Evolutionary conservation across 352 stramenopile species (phyloP).

Genomic region (Phytophthora fragariaefolia): DNA sequence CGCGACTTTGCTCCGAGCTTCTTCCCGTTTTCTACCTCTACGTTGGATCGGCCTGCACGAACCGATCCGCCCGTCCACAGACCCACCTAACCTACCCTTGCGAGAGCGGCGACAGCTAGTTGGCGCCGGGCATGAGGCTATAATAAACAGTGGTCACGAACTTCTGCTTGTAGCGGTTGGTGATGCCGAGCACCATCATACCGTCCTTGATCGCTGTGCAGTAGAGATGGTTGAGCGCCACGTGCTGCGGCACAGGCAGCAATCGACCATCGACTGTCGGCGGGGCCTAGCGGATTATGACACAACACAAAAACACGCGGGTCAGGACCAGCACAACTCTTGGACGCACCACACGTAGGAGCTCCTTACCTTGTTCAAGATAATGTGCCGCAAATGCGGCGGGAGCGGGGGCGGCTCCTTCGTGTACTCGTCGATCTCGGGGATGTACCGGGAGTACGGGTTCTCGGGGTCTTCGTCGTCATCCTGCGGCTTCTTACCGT

Average conservation of each 20-base stretch:
- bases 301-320: conserved; percentile 26
- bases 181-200: conserved; percentile 99
- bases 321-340: conserved; percentile 24
- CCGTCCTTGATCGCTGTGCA: conserved; percentile 99
- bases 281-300: conserved; percentile 65
- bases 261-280: conserved; percentile 95
- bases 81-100: conserved; percentile 22
- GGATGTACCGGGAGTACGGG: conserved; percentile 96
- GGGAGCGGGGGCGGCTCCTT: conserved; percentile 99
- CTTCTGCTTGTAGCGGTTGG: conserved; percentile 97
- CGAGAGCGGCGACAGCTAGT: conserved; percentile 44
- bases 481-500: conserved; percentile 47
- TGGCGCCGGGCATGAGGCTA: conserved; percentile 89
- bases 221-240: conserved; percentile 99
- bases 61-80: conserved; percentile 4
- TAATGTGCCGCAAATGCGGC: conserved; percentile 99
- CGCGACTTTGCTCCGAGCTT: conserved; percentile 34
- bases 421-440: conserved; percentile 99
- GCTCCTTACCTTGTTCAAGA: conserved; percentile 97
- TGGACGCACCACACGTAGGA: conserved; percentile 8
- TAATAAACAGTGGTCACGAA: conserved; percentile 99
- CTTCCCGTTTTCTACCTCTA: conserved; percentile 37
- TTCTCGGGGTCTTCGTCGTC: conserved; percentile 90
- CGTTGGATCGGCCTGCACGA: background rate
- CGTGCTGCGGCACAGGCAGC: conserved; percentile 97